Conservation (phyloP, 2,329 filamentous ascomycete species). For the Curvularia sp. region DNA sequence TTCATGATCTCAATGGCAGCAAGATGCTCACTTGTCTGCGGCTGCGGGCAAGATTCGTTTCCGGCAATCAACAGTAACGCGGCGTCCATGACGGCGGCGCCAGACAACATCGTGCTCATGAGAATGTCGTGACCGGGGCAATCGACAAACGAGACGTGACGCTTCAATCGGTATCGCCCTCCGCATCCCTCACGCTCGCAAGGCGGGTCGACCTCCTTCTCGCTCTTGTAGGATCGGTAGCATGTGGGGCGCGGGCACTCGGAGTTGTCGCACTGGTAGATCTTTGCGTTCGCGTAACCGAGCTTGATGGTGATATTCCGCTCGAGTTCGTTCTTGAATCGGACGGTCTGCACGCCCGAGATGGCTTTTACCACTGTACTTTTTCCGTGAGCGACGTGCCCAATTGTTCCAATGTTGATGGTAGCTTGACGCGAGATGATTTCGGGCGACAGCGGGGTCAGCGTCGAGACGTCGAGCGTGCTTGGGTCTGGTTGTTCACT, state of each 20-base stretch:
- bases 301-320: constrained; percentile 99
- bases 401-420: constrained; percentile 98
- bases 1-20: constrained; percentile 99
- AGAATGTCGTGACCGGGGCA: constrained; percentile 99
- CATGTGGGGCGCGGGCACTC: constrained; percentile 93
- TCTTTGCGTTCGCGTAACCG: constrained; percentile 98
- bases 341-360: constrained; percentile 96
- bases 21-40: constrained; percentile 97
- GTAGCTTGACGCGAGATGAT: constrained; percentile 98
- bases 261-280: constrained; percentile 96
- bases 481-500: constrained; percentile 88
- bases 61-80: constrained; percentile 94
- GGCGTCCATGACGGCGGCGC: constrained; percentile 99
- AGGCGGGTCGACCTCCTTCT: constrained; percentile 96
- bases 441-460: constrained; percentile 89
- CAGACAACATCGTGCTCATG: constrained; percentile 99
- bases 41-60: constrained; percentile 98
- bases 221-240: constrained; percentile 97
- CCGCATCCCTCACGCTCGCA: constrained; percentile 92
- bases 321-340: constrained; percentile 99
- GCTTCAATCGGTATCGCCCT: constrained; percentile 85
- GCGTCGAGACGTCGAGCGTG: constrained; percentile 79
- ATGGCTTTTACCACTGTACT: constrained; percentile 99
- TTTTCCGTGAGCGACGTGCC: constrained; percentile 98
- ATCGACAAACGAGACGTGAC: constrained; percentile 80